Conservation (phyloP, 164 flowering plant genomes). For the Magnolia kwangsiensis region DNA sequence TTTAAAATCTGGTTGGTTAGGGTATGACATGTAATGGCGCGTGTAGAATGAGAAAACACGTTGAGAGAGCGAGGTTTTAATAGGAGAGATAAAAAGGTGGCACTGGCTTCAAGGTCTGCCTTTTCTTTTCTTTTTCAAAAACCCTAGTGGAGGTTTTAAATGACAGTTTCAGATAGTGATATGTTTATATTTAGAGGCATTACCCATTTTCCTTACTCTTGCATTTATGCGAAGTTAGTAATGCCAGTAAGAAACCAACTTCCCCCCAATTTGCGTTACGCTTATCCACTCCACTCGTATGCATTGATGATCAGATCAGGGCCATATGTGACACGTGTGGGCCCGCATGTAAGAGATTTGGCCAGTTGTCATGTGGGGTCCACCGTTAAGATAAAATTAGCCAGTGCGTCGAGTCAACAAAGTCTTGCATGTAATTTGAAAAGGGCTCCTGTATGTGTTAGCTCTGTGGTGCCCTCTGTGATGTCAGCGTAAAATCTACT, state of each 20-base stretch:
- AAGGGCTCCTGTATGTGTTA: too few species aligned
- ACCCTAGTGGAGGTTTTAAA: not conserved
- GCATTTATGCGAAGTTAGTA: conserved; percentile 12
- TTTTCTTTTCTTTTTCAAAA: not conserved
- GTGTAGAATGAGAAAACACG: conserved; percentile 14
- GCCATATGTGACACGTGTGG: too few species aligned
- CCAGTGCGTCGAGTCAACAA: too few species aligned
- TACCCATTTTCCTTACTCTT: conserved; percentile 9
- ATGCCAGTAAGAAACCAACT: not conserved
- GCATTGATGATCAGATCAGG: not conserved
- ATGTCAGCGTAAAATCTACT: too few species aligned
- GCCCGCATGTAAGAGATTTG: too few species aligned
- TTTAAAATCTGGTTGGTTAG: conserved; percentile 17
- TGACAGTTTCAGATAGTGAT: not conserved
- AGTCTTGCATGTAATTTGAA: too few species aligned
- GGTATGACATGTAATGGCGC: conserved; percentile 30
- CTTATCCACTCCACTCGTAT: conserved; percentile 6
- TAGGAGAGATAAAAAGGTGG: conserved; percentile 8
- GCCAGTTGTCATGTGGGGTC: too few species aligned
- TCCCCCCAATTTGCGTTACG: conserved; percentile 1
- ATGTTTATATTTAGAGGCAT: not conserved
- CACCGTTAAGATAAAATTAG: too few species aligned
- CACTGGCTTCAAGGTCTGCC: conserved; percentile 23
- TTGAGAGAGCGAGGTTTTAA: conserved; percentile 11
- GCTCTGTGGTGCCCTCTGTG: too few species aligned